Evolutionary conservation across 805 yeast species (phyloP), one percentile per base, ranked within the genome.

Genomic region (Scheffersomyces coipomensis): DNA sequence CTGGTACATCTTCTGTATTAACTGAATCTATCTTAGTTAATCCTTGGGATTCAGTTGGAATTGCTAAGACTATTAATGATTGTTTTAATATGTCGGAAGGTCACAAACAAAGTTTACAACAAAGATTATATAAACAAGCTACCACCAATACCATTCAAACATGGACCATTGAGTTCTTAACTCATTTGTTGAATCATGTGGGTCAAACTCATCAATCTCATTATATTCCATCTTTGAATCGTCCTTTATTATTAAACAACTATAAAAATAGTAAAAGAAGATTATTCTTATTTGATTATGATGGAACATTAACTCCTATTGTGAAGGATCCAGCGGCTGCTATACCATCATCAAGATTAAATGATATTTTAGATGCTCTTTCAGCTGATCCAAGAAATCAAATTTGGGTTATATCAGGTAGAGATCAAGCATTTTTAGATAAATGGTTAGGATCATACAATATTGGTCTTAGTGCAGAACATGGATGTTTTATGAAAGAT

Each of bases 321-420:
- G 99, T 93, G 3, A 77, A 81, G 29, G 98, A 93, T 52, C 99
- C 99, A 2, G 88, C 91, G n/a, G 97, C 98, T 0, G 99, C 99
- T 0, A 85, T 93, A 30, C 99, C 99, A 2, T 81, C 96, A 1
- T 81, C 83, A 3, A 74, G 84, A 48, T 69, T 93, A 33, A 71
- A 78, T 38, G 62, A 70, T 7, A 78, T 85, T 10, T 62, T 93
- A 42, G 70, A 75, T 19, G 66, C 71, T 22, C 70, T 93, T 38
- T 71, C 84, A 2, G 69, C 71, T 11, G 98, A 91, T 58, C 88
- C 91, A 5, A 72, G 72, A 44, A 93, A 93, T 64, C 83, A 81
- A 57, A 82, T 93, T 31, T 93, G 99, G 99, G 79, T 93, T 47
- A 91, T 93, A 44, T 84, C 95, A 29, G 99, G 99, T 2, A 79